phyloP scores from a whole-genome alignment of 495 filamentous ascomycete genomes.

The Cudoniella acicularis region DNA sequence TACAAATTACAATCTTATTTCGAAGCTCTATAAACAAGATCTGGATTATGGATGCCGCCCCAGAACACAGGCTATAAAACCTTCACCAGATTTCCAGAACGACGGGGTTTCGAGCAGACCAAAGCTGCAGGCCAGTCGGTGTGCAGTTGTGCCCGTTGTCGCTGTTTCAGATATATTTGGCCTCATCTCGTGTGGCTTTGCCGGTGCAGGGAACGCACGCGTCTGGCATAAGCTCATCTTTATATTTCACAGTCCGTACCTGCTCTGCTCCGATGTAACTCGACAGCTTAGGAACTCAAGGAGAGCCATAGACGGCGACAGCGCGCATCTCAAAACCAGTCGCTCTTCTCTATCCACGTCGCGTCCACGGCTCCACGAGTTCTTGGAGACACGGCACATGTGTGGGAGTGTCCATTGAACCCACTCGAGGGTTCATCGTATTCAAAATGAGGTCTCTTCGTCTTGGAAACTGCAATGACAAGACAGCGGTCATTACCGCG shows the following conservation, averaged over 20 bases:
- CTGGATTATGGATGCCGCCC: too few species aligned
- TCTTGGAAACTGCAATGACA: too few species aligned
- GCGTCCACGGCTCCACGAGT: not conserved
- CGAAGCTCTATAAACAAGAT: too few species aligned
- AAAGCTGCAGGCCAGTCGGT: not conserved
- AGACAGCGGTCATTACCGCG: too few species aligned
- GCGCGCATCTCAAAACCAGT: not conserved
- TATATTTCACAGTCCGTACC: not conserved
- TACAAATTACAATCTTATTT: too few species aligned
- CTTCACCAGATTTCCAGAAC: too few species aligned
- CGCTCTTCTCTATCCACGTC: not conserved
- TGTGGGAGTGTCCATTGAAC: not conserved
- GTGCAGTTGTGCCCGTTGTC: not conserved
- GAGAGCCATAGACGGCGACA: too few species aligned
- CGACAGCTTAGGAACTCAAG: too few species aligned
- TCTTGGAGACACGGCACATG: not conserved
- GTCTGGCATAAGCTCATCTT: too few species aligned
- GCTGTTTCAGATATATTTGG: not conserved
- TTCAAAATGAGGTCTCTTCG: not conserved
- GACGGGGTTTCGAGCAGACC: too few species aligned
- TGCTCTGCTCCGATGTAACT: not conserved
- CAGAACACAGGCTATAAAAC: too few species aligned
- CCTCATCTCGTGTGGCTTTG: not conserved
- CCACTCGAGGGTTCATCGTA: not conserved
- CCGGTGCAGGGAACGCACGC: not conserved